Evolutionary conservation across 148 eudicot genomes (phyloP), one percentile per base, ranked within the genome.

Genomic region (Amaranthus hypochondriacus): DNA sequence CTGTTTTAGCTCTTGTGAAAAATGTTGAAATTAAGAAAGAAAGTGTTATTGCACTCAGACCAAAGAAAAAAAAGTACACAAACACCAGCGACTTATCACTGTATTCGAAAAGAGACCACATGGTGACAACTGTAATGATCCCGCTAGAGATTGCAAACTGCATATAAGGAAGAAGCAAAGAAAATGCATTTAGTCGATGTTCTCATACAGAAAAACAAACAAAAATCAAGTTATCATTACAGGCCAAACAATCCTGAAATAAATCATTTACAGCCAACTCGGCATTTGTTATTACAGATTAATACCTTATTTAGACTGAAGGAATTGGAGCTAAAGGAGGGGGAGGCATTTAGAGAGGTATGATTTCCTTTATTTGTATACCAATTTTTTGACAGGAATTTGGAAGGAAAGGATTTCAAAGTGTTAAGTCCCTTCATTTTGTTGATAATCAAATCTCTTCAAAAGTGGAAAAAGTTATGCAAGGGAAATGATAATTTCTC

Each of bases 1-100:
- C 99, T 76, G 99, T 92, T 85, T 89, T 92, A 76, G 99, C 97
- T 84, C 99, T 86, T 59, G 84, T 87, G 75, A 96, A 96, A 87
- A 92, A 96, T 63, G 97, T 87, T 43, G 97, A 92, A 56, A 96
- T 96, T 66, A 96, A 66, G 77, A 92, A 96, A 48, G 99, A 92
- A 52, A 96, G 84, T 85, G 87, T 89, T 83, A 96, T 96, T 79
- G 96, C 93, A 79, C 99, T 96, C 76, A 96, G 80, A 69, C 99
- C 99, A 73, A 96, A 96, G 81, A 81, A 68, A 78, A 96, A 96
- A 88, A 96, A 96, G 86, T 96, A 96, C 54, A 86, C 70, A 83
- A 96, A 96, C 77, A 96, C 99, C 90, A 96, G 73, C 28, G 99
- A 83, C 78, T 90, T 96, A 70, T 96, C 97, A 80, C 99, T 96